A percentile compares a stretch with the other conserved stretches of the same genome.
Evolutionary conservation across 805 yeast genomes (phyloP).

Genomic region (Debaryomyces castellii): DNA sequence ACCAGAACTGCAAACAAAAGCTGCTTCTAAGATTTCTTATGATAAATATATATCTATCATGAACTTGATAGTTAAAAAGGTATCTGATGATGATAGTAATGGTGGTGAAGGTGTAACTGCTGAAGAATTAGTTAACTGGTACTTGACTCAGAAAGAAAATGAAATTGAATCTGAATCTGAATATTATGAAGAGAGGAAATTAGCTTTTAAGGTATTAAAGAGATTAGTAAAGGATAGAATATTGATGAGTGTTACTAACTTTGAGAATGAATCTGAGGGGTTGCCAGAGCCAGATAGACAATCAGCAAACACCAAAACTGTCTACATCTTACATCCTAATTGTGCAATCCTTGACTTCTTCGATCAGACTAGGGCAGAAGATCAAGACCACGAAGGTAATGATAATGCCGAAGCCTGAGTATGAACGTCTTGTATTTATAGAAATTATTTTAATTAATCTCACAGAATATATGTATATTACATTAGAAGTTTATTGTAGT

Average conservation of each 20-base stretch:
- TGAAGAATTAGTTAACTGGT: conserved; percentile 75
- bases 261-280: conserved; percentile 28
- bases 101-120: conserved; percentile 64
- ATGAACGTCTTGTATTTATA: neutral
- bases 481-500: neutral
- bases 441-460: neutral
- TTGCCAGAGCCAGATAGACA: conserved; percentile 17
- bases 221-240: conserved; percentile 83
- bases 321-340: conserved; percentile 68
- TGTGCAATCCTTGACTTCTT: conserved; percentile 73
- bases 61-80: conserved; percentile 68
- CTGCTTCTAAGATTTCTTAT: conserved; percentile 55
- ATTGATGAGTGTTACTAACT: conserved; percentile 54
- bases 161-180: conserved; percentile 68
- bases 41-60: conserved; percentile 85
- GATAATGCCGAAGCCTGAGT: neutral
- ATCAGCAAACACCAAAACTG: conserved; percentile 25
- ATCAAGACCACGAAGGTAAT: conserved; percentile 5
- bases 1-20: conserved; percentile 25
- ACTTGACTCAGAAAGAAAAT: conserved; percentile 70
- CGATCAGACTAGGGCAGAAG: conserved; percentile 35
- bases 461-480: neutral
- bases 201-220: conserved; percentile 77
- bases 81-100: conserved; percentile 54
- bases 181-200: conserved; percentile 64